phyloP scores from a whole-genome alignment of 495 filamentous ascomycete genomes.

The Aspergillus cristatus region DNA sequence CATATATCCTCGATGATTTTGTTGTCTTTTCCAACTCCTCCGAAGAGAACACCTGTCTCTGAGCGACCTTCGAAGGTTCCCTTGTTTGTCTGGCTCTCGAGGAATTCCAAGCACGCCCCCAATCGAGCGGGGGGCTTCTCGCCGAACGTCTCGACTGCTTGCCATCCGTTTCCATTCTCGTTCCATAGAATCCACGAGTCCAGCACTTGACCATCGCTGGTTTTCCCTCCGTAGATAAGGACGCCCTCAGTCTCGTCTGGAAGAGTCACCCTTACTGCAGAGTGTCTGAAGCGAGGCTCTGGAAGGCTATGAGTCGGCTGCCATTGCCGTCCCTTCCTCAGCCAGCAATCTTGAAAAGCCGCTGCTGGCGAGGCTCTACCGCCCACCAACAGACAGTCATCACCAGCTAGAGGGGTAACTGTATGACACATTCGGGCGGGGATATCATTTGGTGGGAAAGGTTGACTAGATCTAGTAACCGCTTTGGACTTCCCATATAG shows the following conservation, averaged over 20 bases:
- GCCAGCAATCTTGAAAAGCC: constrained; percentile 63
- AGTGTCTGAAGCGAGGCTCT: constrained; percentile 61
- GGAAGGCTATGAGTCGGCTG: constrained; percentile 52
- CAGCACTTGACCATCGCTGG: constrained; percentile 43
- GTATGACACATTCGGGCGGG: constrained; percentile 67
- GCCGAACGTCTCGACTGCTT: constrained; percentile 28
- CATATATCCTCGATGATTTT: constrained; percentile 47
- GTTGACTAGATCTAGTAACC: constrained; percentile 5
- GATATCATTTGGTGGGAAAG: constrained; percentile 23
- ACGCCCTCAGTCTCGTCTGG: constrained; percentile 25
- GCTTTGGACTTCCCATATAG: constrained; percentile 34
- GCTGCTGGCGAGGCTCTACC: constrained; percentile 66
- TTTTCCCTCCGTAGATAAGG: constrained; percentile 65
- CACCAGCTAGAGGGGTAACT: constrained; percentile 46
- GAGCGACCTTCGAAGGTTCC: too few species aligned
- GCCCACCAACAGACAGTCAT: constrained; percentile 57
- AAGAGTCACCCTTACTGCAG: constrained; percentile 43
- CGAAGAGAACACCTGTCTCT: constrained; percentile 55
- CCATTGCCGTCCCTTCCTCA: constrained; percentile 52
- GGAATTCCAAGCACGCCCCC: constrained; percentile 45
- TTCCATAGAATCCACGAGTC: constrained; percentile 59
- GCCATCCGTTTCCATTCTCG: constrained; percentile 42
- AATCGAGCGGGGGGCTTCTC: constrained; percentile 45
- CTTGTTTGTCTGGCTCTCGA: too few species aligned
- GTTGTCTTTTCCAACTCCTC: constrained; percentile 56